Evolutionary conservation across 352 stramenopile genomes (phyloP).

Genomic region (Pythium biforme): DNA sequence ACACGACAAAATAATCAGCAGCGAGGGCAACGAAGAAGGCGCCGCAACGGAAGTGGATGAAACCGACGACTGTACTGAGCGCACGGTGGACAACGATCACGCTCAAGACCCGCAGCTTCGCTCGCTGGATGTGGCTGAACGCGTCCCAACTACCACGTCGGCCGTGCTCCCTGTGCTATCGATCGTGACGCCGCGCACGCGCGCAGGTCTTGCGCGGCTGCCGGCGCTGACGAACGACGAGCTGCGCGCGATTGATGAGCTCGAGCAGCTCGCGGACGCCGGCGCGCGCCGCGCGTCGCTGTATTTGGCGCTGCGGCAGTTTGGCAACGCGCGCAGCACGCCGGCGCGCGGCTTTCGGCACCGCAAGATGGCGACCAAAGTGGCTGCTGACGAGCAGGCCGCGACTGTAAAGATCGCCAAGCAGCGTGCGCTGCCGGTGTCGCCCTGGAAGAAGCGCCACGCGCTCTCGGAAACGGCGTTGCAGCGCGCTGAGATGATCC

Average conservation of each 20-base stretch:
- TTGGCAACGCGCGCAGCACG: neutral
- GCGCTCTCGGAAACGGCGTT: neutral
- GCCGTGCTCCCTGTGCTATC: constrained; percentile 41
- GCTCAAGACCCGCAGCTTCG: too few species aligned
- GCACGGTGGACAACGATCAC: too few species aligned
- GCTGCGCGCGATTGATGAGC: constrained; percentile 36
- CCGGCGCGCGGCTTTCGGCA: constrained; percentile 15
- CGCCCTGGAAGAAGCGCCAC: constrained; percentile 23
- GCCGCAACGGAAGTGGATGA: too few species aligned
- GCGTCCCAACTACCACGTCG: too few species aligned
- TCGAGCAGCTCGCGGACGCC: constrained; percentile 39
- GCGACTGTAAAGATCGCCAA: neutral
- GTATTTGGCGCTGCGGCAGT: constrained; percentile 21
- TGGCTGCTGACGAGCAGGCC: constrained; percentile 1
- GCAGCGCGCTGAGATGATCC: constrained; percentile 31
- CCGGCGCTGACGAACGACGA: constrained; percentile 38
- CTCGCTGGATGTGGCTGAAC: too few species aligned
- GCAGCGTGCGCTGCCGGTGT: constrained; percentile 5
- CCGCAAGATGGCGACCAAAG: constrained; percentile 18
- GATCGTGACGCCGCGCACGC: constrained; percentile 51
- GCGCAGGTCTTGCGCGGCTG: constrained; percentile 37
- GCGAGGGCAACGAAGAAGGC: neutral
- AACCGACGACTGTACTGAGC: too few species aligned
- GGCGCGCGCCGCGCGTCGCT: constrained; percentile 10
- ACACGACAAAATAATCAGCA: too few species aligned